These are phyloP conservation scores for Apiotrichum porosum DNA, from an alignment of 1,284 basidiomycete genomes.

Conservation along the genomic window DNA sequence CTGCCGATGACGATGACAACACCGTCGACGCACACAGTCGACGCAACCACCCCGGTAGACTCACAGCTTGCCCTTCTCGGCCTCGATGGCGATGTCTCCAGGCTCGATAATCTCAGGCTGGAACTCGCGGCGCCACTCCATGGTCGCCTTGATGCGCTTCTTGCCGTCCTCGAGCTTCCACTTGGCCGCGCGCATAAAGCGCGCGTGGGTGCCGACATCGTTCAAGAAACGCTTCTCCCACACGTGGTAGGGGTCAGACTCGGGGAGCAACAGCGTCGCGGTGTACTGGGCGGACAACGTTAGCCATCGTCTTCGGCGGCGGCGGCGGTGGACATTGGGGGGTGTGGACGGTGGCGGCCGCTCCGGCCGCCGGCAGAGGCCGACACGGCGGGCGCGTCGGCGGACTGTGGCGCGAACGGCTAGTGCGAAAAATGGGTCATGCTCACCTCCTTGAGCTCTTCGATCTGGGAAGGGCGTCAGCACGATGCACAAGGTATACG, in stretches of 20 bases:
- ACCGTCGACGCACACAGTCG: neutral
- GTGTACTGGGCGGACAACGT: conserved; percentile 56
- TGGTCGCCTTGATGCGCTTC: conserved; percentile 66
- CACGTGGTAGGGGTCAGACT: conserved; percentile 61
- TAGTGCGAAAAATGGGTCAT: neutral
- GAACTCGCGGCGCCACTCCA: conserved; percentile 75
- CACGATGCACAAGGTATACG: neutral
- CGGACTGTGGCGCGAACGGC: neutral
- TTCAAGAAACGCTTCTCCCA: conserved; percentile 73
- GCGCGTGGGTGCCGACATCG: conserved; percentile 65
- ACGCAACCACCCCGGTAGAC: conserved; percentile 39
- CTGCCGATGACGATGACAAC: too few species aligned
- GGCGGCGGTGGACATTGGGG: neutral
- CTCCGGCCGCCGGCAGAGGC: too few species aligned
- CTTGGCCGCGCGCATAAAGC: conserved; percentile 77
- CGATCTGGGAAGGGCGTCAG: conserved; percentile 50
- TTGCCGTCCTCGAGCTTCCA: conserved; percentile 75
- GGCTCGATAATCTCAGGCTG: conserved; percentile 75
- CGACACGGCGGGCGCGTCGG: conserved; percentile 2
- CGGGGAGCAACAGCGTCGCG: conserved; percentile 57
- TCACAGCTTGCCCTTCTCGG: conserved; percentile 79
- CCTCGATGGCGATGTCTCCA: conserved; percentile 66
- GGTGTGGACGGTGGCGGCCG: too few species aligned
- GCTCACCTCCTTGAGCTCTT: conserved; percentile 59
- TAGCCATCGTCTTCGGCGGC: neutral